phyloP scores from a whole-genome alignment of 148 eudicot genomes.

The Euryodendron excelsum region DNA sequence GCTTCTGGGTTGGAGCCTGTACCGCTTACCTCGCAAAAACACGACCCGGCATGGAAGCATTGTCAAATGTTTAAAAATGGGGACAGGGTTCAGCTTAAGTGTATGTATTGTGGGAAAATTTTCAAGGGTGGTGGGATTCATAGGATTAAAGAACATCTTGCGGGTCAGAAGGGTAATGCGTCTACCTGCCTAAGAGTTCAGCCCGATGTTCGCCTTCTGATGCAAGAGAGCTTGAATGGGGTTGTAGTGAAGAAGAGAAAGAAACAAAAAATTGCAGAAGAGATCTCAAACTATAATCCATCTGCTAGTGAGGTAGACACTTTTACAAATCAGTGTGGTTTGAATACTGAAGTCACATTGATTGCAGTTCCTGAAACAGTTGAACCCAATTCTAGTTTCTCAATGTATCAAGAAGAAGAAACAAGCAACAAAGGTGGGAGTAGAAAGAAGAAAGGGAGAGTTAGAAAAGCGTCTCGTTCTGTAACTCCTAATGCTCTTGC shows the following conservation, averaged over 20 bases:
- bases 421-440: conserved; percentile 28
- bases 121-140: conserved; percentile 98
- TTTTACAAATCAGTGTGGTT: conserved; percentile 41
- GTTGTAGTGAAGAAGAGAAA: conserved; percentile 68
- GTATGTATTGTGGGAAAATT: conserved; percentile 77
- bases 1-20: conserved; percentile 62
- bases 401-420: conserved; percentile 41
- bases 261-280: conserved; percentile 67
- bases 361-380: conserved; percentile 40
- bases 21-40: conserved; percentile 76
- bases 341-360: conserved; percentile 42
- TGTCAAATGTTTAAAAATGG: conserved; percentile 80
- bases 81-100: conserved; percentile 70
- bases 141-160: conserved; percentile 87
- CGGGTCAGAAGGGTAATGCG: conserved; percentile 81
- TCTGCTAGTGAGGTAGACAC: conserved; percentile 37
- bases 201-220: conserved; percentile 51
- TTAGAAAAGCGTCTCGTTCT: conserved; percentile 38
- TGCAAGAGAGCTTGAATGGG: conserved; percentile 74
- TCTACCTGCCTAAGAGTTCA: conserved; percentile 62
- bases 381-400: conserved; percentile 41
- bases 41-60: conserved; percentile 98
- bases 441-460: conserved; percentile 70
- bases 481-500: conserved; percentile 17
- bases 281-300: conserved; percentile 29